Conservation (phyloP, 2,329 filamentous ascomycete species). For the Penicillium sp. region DNA sequence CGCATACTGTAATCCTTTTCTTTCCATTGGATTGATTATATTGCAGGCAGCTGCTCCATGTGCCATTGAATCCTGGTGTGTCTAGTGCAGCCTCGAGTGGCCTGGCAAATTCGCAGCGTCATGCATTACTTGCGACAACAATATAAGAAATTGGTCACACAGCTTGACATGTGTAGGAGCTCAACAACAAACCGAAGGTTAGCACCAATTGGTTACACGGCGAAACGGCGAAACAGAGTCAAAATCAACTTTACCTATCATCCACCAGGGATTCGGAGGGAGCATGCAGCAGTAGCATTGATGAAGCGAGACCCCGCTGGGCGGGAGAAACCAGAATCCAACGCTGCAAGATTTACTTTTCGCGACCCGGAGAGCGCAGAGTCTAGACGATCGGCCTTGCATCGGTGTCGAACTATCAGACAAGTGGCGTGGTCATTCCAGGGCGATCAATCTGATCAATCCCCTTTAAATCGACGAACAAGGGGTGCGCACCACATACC, state of each 20-base stretch:
- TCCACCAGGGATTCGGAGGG: no score
- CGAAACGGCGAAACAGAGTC: no score
- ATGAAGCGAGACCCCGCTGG: no score
- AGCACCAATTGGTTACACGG: constrained; percentile 6
- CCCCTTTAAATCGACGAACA: constrained; percentile 15
- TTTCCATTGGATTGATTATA: not conserved
- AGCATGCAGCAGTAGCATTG: no score
- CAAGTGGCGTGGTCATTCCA: constrained; percentile 13
- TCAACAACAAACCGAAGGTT: not conserved
- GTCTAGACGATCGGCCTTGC: constrained; percentile 20
- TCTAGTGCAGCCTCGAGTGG: no score
- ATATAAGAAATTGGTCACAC: constrained; percentile 2
- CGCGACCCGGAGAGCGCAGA: no score
- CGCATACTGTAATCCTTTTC: constrained; percentile 6
- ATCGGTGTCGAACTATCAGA: constrained; percentile 17
- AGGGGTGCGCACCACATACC: constrained; percentile 21
- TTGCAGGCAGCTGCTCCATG: not conserved
- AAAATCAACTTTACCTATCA: no score
- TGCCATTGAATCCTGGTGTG: no score
- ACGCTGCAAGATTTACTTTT: no score
- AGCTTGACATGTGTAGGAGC: not conserved
- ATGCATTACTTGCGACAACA: not conserved
- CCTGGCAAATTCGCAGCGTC: no score
- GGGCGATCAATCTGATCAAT: constrained; percentile 17
- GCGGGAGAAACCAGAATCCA: no score